Evolutionary conservation across 352 stramenopile species (phyloP), one percentile per base, ranked within the genome.

Genomic region (Aphanomyces stellatus): DNA sequence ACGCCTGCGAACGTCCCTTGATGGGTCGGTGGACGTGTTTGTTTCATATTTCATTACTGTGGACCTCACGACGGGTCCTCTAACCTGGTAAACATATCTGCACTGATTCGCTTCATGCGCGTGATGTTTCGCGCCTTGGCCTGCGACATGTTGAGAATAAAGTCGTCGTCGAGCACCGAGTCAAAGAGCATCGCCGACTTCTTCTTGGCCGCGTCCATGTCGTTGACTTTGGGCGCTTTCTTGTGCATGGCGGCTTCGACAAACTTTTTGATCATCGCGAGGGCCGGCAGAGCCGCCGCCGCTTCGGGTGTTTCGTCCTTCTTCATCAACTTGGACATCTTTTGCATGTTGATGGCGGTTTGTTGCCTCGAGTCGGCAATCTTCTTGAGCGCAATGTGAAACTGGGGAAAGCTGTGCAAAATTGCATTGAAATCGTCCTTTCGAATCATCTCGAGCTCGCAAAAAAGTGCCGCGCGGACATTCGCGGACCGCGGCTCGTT

Each of bases 281-380:
- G 24, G 19, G 19, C 35, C 8, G 53, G 30, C n/a, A 19, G 31
- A n/a, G n/a, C n/a, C 11, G 34, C 40, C 11, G 33, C 15, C 4
- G 35, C 11, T 5, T 43, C 34, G 11, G 22, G 34, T 2, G 19
- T 51, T 7, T 43, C 37, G 25, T 64, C 55, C 40, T 43, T 51
- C 40, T 51, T 49, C 55, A 64, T 64, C 15, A 85, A 76, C 51
- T 82, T 84, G 37, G 74, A 76, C 71, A 88, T 86, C 49, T 79
- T 80, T 43, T 85, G 78, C 24, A 88, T 73, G 49, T 88, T 88
- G 31, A 81, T 72, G 10, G 80, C 77, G 3, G 80, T 88, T 65
- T 88, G 78, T 76, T 86, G 76, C 1, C 80, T 75, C 56, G 80
- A 87, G 6, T 87, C 79, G 51, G 79, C 84, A 60, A 89, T 89